Evolutionary conservation across 257 asterid species (phyloP).

Genomic region (Parsonsia alboflavescens): DNA sequence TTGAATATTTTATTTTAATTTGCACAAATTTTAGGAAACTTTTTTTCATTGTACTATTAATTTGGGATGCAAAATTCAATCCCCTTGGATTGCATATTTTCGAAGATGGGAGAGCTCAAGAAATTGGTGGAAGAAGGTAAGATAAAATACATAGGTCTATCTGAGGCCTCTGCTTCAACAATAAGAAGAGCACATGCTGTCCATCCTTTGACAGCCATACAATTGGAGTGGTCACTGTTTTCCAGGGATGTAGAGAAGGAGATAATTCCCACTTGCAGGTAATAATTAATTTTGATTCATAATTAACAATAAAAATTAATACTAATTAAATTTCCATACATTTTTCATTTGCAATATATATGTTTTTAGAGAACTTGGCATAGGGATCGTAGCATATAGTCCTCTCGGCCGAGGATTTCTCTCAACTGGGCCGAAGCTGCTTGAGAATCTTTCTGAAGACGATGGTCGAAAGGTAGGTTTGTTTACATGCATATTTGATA

Average conservation of each 20-base stretch:
- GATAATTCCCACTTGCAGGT: constrained; percentile 48
- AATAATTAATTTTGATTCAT: not conserved
- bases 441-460: constrained; percentile 26
- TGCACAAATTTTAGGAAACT: too few species aligned
- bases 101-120: constrained; percentile 26
- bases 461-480: constrained; percentile 34
- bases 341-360: too few species aligned
- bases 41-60: too few species aligned
- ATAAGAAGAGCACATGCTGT: constrained; percentile 36
- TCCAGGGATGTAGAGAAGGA: constrained; percentile 31
- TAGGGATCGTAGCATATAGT: constrained; percentile 38
- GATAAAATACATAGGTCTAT: constrained; percentile 25
- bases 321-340: too few species aligned
- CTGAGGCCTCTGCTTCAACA: constrained; percentile 32
- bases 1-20: too few species aligned
- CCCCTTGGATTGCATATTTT: not conserved
- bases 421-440: constrained; percentile 20
- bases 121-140: constrained; percentile 26
- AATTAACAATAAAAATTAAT: too few species aligned
- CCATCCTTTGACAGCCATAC: constrained; percentile 35
- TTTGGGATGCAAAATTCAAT: too few species aligned
- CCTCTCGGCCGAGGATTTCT: constrained; percentile 41
- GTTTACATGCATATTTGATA: too few species aligned
- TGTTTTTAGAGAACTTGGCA: constrained; percentile 35
- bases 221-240: constrained; percentile 34